These are phyloP conservation scores for Penicillium vulpinum DNA, from an alignment of 2,329 filamentous ascomycete species.

Conservation along the genomic window DNA sequence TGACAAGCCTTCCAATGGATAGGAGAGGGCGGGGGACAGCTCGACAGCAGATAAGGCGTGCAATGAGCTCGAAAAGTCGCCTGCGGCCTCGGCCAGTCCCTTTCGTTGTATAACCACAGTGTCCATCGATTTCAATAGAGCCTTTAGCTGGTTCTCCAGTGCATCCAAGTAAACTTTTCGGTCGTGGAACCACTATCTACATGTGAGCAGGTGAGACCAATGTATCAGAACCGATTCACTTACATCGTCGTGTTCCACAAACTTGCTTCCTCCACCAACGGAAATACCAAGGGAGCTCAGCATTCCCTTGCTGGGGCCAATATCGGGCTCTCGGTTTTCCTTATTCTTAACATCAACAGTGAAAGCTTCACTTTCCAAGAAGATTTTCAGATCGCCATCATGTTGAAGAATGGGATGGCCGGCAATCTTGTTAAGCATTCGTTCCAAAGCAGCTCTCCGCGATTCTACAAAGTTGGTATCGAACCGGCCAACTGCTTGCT, in stretches of 20 bases:
- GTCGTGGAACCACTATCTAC: slow-evolving; percentile 87
- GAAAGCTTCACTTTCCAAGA: slow-evolving; percentile 93
- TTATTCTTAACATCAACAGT: slow-evolving; percentile 98
- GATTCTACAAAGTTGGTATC: slow-evolving; percentile 97
- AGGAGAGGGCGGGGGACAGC: slow-evolving; percentile 82
- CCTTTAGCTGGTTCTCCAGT: slow-evolving; percentile 85
- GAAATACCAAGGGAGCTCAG: slow-evolving; percentile 80
- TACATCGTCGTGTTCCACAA: slow-evolving; percentile 95
- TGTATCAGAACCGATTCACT: slow-evolving; percentile 36
- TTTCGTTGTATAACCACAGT: slow-evolving; percentile 89
- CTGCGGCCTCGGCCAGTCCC: slow-evolving; percentile 87
- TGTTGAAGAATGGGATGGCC: slow-evolving; percentile 87
- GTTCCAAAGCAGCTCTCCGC: slow-evolving; percentile 83
- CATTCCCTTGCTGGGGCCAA: slow-evolving; percentile 90
- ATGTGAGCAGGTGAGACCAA: slow-evolving; percentile 22
- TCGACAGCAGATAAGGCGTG: slow-evolving; percentile 91
- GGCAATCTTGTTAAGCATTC: slow-evolving; percentile 96
- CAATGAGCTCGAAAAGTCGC: slow-evolving; percentile 90
- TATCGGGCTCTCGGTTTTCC: slow-evolving; percentile 81
- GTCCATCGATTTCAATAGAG: slow-evolving; percentile 89
- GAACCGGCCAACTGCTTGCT: slow-evolving; percentile 94
- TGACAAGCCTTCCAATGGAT: slow-evolving; percentile 84
- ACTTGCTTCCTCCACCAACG: slow-evolving; percentile 76
- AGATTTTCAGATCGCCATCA: slow-evolving; percentile 91
- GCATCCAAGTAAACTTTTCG: slow-evolving; percentile 93